These are phyloP conservation scores for Biscutella laevigata DNA, from an alignment of 441 rosid genomes.

Conservation along the genomic window DNA sequence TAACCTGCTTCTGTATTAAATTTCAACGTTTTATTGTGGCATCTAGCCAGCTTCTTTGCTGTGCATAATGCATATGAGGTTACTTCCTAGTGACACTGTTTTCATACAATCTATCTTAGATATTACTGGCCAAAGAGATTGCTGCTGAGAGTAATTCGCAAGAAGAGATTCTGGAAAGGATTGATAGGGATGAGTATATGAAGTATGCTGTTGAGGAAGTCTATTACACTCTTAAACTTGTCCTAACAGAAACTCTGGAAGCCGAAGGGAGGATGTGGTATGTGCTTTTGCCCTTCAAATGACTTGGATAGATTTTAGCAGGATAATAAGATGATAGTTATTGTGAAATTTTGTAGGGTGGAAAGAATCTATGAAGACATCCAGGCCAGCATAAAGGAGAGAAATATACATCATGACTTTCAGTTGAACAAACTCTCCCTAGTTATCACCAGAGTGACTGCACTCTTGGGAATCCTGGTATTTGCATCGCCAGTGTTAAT, in stretches of 20 bases:
- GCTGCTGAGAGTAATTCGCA: slow-evolving; percentile 64
- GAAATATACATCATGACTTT: slow-evolving; percentile 52
- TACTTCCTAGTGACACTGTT: not conserved
- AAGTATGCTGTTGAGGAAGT: slow-evolving; percentile 94
- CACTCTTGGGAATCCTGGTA: slow-evolving; percentile 87
- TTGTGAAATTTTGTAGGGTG: slow-evolving; percentile 59
- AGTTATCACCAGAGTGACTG: slow-evolving; percentile 72
- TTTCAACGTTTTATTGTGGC: slow-evolving; percentile 3
- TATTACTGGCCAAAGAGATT: slow-evolving; percentile 85
- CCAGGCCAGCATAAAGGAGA: slow-evolving; percentile 38
- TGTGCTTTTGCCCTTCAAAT: slow-evolving; percentile 15
- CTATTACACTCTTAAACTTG: slow-evolving; percentile 50
- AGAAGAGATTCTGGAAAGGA: slow-evolving; percentile 81
- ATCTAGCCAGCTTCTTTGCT: slow-evolving; percentile 1
- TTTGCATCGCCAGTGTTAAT: slow-evolving; percentile 3
- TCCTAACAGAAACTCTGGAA: slow-evolving; percentile 67
- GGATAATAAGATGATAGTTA: slow-evolving; percentile 14
- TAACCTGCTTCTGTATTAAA: slow-evolving; percentile 2
- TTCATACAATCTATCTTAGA: slow-evolving; percentile 31
- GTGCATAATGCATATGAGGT: slow-evolving; percentile 3
- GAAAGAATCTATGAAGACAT: slow-evolving; percentile 72
- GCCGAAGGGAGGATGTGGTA: slow-evolving; percentile 94
- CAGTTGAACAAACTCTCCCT: slow-evolving; percentile 65
- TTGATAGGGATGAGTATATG: slow-evolving; percentile 83
- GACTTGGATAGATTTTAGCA: slow-evolving; percentile 9